A percentile compares a stretch with the other conserved stretches of the same genome.
phyloP scores from a whole-genome alignment of 2,329 filamentous ascomycete genomes.

The Botrytis fragariae region DNA sequence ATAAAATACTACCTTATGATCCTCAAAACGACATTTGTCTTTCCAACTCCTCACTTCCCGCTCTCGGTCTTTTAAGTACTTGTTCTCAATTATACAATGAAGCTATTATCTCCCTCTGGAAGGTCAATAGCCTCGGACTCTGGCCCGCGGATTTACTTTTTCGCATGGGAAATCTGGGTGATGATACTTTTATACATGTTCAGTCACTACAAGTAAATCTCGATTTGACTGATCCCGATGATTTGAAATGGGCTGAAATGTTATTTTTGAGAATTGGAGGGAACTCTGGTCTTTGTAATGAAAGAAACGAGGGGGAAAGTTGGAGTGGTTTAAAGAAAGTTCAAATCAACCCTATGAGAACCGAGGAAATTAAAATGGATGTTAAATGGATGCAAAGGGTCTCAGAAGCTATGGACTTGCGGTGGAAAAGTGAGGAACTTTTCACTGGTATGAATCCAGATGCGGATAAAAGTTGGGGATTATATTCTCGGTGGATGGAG shows the following conservation, averaged over 20 bases:
- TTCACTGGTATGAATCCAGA: not conserved
- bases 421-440: not conserved
- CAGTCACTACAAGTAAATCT: conserved; percentile 15
- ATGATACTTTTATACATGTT: not conserved
- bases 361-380: conserved; percentile 13
- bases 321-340: not conserved
- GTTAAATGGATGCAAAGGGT: conserved; percentile 19
- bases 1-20: conserved; percentile 10
- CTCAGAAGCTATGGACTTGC: conserved; percentile 8
- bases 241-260: conserved; percentile 12
- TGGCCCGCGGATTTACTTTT: conserved; percentile 19
- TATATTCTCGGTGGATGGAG: conserved; percentile 11
- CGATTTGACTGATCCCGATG: conserved; percentile 8
- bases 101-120: conserved; percentile 7
- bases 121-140: conserved; percentile 9
- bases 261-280: conserved; percentile 4
- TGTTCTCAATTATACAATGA: conserved; percentile 8
- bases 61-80: not conserved
- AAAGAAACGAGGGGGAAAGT: not conserved
- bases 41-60: not conserved
- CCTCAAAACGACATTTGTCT: conserved; percentile 16
- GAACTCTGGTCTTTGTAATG: not conserved
- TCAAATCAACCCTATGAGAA: conserved; percentile 14
- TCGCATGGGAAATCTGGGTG: not conserved
- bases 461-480: not conserved